Base-by-base conservation (phyloP, 306 rosid species). In the Cucumis cinereus region DNA sequence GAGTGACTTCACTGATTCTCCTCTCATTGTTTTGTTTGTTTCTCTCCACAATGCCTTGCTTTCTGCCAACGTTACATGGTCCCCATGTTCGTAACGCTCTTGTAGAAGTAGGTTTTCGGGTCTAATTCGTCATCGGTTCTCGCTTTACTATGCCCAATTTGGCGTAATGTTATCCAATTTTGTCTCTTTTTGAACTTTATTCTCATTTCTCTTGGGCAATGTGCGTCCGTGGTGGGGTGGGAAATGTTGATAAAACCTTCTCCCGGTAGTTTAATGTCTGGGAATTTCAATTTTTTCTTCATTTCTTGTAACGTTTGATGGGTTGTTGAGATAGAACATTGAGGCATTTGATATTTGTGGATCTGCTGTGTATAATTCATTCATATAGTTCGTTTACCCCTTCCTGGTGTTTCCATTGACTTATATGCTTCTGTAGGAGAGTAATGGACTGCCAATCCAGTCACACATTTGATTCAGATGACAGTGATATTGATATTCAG, bases 401-500 rank as follows among this genome's bases (percentile, higher is more conserved):
- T 53, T 53, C 22, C 69, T 62, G 26, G 16, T 64, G 72, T n/a
- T 66, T 40, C 52, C 10, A 8, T 41, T 41, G 68, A 74, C 69
- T 45, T 10, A 55, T 20, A 76, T 55, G 20, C 72, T 30, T 85
- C 55, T 77, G 63, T 70, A 73, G 86, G 81, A 83, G 70, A 74
- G 26, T 61, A 61, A 86, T 86, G 89, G 89, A 88, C 49, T 75
- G 66, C 61, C 86, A 80, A 82, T 80, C 88, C 76, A 68, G 75
- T 57, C 86, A 56, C 59, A 82, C 79, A 62, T 86, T 86, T 81
- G 85, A 82, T 77, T 88, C 89, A 35, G 86, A 90, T 81, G 85
- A 82, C 58, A 86, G 90, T 64, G 89, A 88, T 83, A 79, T 83
- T 24, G 89, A 85, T 67, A 45, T 82, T 81, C 87, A 86, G 74